Evolutionary conservation across 371 early-diverging fungal species (phyloP).

Genomic region (Blakeslea trispora): DNA sequence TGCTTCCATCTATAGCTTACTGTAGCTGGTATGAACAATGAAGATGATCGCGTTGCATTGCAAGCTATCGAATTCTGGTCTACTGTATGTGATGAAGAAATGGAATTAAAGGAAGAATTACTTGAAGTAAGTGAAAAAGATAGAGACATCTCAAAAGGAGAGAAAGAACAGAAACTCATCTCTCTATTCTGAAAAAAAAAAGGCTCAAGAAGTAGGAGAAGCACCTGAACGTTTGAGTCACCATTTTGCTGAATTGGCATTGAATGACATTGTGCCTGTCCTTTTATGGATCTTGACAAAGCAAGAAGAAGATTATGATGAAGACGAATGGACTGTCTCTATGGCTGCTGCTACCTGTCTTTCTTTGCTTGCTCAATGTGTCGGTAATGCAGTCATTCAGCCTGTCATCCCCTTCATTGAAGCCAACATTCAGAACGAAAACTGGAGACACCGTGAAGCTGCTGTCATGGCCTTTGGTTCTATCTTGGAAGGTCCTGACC

Average conservation of each 20-base stretch:
- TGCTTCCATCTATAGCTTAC: slow-evolving; percentile 68
- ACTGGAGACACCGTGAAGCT: slow-evolving; percentile 95
- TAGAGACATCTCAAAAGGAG: too few species aligned
- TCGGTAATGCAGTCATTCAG: slow-evolving; percentile 74
- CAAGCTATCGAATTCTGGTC: slow-evolving; percentile 99
- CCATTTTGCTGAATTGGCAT: slow-evolving; percentile 78
- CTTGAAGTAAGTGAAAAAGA: slow-evolving; percentile 30
- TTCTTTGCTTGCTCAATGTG: slow-evolving; percentile 81
- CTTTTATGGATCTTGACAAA: slow-evolving; percentile 88
- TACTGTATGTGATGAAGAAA: slow-evolving; percentile 95
- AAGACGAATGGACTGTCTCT: slow-evolving; percentile 95
- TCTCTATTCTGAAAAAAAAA: too few species aligned
- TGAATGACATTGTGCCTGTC: slow-evolving; percentile 84
- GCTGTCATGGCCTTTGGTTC: slow-evolving; percentile 98
- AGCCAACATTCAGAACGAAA: slow-evolving; percentile 72
- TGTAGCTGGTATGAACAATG: slow-evolving; percentile 83
- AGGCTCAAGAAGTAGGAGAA: slow-evolving; percentile 61
- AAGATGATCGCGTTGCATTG: slow-evolving; percentile 81
- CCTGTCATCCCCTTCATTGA: slow-evolving; percentile 91
- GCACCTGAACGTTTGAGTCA: slow-evolving; percentile 58
- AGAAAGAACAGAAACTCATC: too few species aligned
- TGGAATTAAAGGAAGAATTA: slow-evolving; percentile 62
- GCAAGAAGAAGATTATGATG: slow-evolving; percentile 95
- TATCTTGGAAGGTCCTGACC: slow-evolving; percentile 91
- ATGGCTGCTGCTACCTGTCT: slow-evolving; percentile 98